Evolutionary conservation across 495 filamentous ascomycete genomes (phyloP).

Genomic region (Collariella sp.): DNA sequence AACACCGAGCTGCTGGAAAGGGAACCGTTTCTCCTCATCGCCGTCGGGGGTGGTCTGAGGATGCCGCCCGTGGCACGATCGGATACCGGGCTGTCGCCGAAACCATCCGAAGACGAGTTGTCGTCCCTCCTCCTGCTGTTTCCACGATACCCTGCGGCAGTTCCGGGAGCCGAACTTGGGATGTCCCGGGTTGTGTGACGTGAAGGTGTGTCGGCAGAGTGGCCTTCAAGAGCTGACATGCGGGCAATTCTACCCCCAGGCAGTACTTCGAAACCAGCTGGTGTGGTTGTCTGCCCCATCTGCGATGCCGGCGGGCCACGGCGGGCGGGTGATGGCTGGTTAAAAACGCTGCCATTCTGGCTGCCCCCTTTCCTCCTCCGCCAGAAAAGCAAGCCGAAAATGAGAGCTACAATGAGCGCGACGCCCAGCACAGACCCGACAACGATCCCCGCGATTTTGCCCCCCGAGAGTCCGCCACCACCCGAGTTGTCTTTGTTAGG

Average conservation of each 20-base stretch:
- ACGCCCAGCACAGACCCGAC: conserved; percentile 68
- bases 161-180: conserved; percentile 20
- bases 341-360: conserved; percentile 60
- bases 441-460: conserved; percentile 83
- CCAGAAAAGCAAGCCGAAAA: conserved; percentile 46
- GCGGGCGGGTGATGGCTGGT: conserved; percentile 75
- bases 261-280: conserved; percentile 60
- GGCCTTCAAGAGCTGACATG: conserved; percentile 86
- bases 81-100: conserved; percentile 70
- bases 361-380: conserved; percentile 52
- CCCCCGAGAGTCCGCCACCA: conserved; percentile 57
- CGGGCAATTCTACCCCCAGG: conserved; percentile 86
- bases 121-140: conserved; percentile 51
- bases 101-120: conserved; percentile 73
- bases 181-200: conserved; percentile 32
- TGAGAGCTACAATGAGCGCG: conserved; percentile 48
- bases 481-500: conserved; percentile 35
- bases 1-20: conserved; percentile 80
- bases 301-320: conserved; percentile 37
- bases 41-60: conserved; percentile 53
- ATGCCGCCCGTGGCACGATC: conserved; percentile 48
- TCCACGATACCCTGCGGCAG: conserved; percentile 30
- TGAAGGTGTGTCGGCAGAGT: conserved; percentile 52
- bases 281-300: conserved; percentile 31
- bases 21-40: conserved; percentile 63